Base-by-base conservation (phyloP, 164 flowering plant species). In the Paratinospora sagittata region DNA sequence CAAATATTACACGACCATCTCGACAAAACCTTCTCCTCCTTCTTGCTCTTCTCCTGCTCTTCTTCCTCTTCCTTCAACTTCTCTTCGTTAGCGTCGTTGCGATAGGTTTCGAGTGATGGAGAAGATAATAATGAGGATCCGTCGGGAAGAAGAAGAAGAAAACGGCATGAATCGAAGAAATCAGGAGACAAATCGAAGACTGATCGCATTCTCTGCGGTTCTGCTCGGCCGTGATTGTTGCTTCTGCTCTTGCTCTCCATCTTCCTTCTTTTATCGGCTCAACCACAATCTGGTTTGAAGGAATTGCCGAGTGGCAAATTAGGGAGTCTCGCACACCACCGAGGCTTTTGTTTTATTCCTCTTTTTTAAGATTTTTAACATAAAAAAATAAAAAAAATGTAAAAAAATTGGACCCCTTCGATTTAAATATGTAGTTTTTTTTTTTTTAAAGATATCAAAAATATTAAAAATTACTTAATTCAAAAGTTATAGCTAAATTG, bases 1-100 rank as follows among this genome's bases (percentile, higher is more conserved):
- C 99, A 95, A 27, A 85, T 86, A 72, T 87, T 86, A 78, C 99
- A 92, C 52, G 97, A 85, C 93, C 82, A 90, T 78, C 94, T 81
- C 16, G 78, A 41, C 9, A 78, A 57, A 37, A 14, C 64, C 34
- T 30, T 30, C 34, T 30, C 34, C 34, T 30, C 34, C 67, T 45
- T 70, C 62, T 68, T 27, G 19, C 73, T 39, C 30, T 73, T 66
- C 41, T 67, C 36, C 66, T 65, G 23, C 66, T 68, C 68, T 17
- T 52, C 65, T 19, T 55, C 27, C 13, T 23, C 13, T 12, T n/a
- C 73, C 43, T 33, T 70, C 24, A 62, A 65, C 68, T 69, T 68
- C 34, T 65, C 73, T 23, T 58, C 55, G 1, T 27, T 8, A 24
- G 74, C 34, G 47, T 27, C 26, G 30, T 5, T 57, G 2, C 71